Evolutionary conservation across 768 basidiomycete genomes (phyloP), one percentile per base, ranked within the genome.

Genomic region (Termitomyces bulborhizus): DNA sequence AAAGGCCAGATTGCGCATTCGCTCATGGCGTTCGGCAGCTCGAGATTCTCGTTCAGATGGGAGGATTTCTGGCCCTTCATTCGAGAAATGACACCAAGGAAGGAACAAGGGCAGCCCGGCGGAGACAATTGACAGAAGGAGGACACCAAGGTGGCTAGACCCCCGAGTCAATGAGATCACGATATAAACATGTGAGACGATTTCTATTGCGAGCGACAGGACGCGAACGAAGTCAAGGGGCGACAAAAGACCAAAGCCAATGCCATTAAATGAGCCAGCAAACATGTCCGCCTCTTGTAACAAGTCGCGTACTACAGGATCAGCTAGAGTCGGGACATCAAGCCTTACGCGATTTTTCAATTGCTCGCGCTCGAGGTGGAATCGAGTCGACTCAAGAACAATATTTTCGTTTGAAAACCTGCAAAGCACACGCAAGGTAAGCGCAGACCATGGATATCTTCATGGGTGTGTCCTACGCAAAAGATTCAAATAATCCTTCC

Each of bases 251-350:
- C 90, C 90, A 65, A 92, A 90, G 11, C 86, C 81, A 37, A 85
- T 81, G 42, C 87, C 87, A 62, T 77, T 81, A 68, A 92, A 91
- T 11, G 90, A 92, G 56, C 87, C 80, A 42, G 87, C 86, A 65
- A 93, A 93, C 34, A 89, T 77, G 65, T 93, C 90, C 39, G 90
- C 88, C 70, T 93, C 90, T 57, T 88, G 85, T n/a, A 93, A 75
- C 42, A 92, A 80, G 65, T 90, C 88, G 56, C 87, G 84, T 24
- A 87, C 76, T 56, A 73, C 66, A 46, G 90, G 85, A 64, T 90
- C 88, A 53, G 85, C 74, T 51, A 93, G 78, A 8, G 90, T 88
- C 54, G 90, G 90, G 39, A 89, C 76, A 64, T 93, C 90, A 54
- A 91, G 79, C 42, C 81, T 82, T 18, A 92, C 74, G 55, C 90